Base-by-base conservation (phyloP, 176 grass and related monocot species). In the Cymbopogon citratus region DNA sequence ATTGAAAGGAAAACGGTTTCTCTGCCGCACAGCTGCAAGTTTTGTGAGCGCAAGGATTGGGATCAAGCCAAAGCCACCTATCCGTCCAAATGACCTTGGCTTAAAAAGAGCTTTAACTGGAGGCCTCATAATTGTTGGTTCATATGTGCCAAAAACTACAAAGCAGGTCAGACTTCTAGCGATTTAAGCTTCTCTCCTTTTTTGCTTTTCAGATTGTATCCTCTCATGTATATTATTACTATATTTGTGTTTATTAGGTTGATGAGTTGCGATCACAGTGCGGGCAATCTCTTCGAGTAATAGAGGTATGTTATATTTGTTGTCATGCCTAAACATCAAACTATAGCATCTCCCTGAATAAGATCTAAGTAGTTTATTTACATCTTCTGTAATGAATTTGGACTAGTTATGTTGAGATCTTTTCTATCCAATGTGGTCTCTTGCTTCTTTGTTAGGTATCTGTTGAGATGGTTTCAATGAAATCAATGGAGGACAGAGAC, bases 71-170 rank as follows among this genome's bases (percentile, higher is more conserved):
- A 98, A 86, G 84, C 86, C 92, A 67, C 88, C 90, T 75, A 91
- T 98, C 59, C 31, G 25, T 62, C 92, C 95, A 63, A 84, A 63
- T 69, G 92, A 98, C 88, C 84, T 98, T 66, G 95, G 90, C 60
- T 86, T 94, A 80, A 91, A 85, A 73, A 89, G 86, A 92, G 49
- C 52, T 72, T 94, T 76, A 88, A 83, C 71, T 84, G 95, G 95
- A 83, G 95, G 95, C 71, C 95, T 98, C 65, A 94, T 94, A 84
- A 79, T 98, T 86, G 95, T 98, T 45, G 95, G 95, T 78, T 98
- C 95, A 33, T 94, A 98, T 86, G 95, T 98, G 69, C 95, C 95
- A 59, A 98, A 98, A 91, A 98, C 95, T 73, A 98, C 95, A 59
- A 98, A 98, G 78, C 92, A 98, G 92, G 92, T 94, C n/a, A 66